phyloP scores from a whole-genome alignment of 2,329 filamentous ascomycete genomes.

The Colletotrichum spinosum region DNA sequence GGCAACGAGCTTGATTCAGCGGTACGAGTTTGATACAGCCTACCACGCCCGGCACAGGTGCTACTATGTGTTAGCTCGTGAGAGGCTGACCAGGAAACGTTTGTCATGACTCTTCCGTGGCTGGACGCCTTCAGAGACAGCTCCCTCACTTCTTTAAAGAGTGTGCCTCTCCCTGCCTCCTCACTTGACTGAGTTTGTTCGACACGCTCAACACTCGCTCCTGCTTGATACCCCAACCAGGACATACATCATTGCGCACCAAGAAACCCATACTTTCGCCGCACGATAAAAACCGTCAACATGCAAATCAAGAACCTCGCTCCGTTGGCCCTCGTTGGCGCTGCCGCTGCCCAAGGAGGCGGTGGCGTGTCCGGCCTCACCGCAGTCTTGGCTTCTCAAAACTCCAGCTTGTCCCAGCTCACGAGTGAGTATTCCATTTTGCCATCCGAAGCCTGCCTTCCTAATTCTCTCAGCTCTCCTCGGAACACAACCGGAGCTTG shows the following conservation, averaged over 20 bases:
- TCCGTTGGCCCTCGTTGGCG: conserved; percentile 39
- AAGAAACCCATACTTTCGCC: background rate
- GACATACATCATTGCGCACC: background rate
- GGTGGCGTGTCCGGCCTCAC: conserved; percentile 38
- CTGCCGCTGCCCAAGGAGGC: conserved; percentile 37
- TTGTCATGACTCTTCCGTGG: conserved; percentile 17
- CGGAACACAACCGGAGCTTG: conserved; percentile 35
- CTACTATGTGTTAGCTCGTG: background rate
- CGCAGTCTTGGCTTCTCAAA: conserved; percentile 42
- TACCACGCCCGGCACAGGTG: conserved; percentile 19
- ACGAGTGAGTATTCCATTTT: conserved; percentile 34
- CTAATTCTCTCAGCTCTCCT: conserved; percentile 39
- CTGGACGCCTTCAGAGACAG: background rate
- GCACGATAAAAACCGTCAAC: background rate
- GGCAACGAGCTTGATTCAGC: conserved; percentile 29
- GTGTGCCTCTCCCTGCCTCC: background rate
- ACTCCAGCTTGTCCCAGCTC: conserved; percentile 43
- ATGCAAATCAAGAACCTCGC: conserved; percentile 37
- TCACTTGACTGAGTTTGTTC: background rate
- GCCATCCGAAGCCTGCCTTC: too few species aligned
- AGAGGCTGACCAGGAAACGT: background rate
- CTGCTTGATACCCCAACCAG: background rate
- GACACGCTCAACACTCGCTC: background rate
- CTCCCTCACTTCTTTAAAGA: conserved; percentile 24
- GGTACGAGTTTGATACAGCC: background rate